These are phyloP conservation scores for Colletotrichum salicis DNA, from an alignment of 2,329 filamentous ascomycete genomes.

Conservation along the genomic window DNA sequence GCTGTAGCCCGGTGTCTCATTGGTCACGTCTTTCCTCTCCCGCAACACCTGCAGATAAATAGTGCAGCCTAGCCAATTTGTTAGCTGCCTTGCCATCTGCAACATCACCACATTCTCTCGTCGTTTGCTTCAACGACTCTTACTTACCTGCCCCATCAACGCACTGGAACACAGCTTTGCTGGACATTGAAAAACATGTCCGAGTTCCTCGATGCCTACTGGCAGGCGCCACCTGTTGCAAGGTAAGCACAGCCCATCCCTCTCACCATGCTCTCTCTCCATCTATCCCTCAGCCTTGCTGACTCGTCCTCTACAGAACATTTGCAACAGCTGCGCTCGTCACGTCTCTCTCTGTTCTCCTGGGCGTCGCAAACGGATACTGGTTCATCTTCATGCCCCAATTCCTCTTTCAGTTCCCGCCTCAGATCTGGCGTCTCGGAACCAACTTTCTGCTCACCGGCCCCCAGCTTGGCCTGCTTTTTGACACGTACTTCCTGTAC, in stretches of 20 bases:
- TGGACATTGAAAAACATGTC: conserved; percentile 32
- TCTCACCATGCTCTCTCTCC: not conserved
- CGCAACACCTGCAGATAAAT: conserved; percentile 28
- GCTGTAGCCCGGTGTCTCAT: conserved; percentile 34
- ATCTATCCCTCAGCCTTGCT: conserved; percentile 3
- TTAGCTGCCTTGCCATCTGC: conserved; percentile 22
- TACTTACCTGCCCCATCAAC: conserved; percentile 1
- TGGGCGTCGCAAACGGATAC: conserved; percentile 60
- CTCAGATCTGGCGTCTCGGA: conserved; percentile 55
- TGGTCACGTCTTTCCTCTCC: conserved; percentile 15
- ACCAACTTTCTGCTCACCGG: conserved; percentile 56
- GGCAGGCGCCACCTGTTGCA: conserved; percentile 53
- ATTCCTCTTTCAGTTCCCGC: conserved; percentile 62
- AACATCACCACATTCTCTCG: conserved; percentile 23
- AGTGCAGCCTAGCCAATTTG: conserved; percentile 21
- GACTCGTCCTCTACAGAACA: conserved; percentile 61
- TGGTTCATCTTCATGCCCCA: conserved; percentile 64
- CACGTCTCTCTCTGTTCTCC: conserved; percentile 69
- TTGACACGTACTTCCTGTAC: conserved; percentile 82
- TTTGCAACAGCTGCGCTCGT: conserved; percentile 70
- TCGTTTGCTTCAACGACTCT: conserved; percentile 24
- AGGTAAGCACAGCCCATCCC: conserved; percentile 46
- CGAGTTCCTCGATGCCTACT: conserved; percentile 46
- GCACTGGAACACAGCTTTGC: not conserved
- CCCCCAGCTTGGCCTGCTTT: conserved; percentile 62